Base-by-base conservation (phyloP, 306 rosid species). In the Ochetophila trinervis region DNA sequence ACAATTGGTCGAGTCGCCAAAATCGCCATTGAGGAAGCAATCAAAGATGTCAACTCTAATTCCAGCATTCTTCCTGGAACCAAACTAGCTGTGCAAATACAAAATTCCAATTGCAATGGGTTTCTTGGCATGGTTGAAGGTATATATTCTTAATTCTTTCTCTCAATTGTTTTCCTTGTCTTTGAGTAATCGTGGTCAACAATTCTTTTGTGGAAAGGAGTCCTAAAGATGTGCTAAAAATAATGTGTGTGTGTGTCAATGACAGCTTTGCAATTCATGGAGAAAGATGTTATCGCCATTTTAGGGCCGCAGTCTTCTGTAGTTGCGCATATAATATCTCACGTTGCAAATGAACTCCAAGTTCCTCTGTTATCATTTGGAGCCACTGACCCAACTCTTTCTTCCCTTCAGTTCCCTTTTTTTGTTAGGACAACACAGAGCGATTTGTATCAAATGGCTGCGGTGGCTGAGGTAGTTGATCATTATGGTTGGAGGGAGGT, bases 271-370 rank as follows among this genome's bases (percentile, higher is more conserved):
- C 80, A 87, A 68, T 82, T 90, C 68, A 90, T 94, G 97, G 96
- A 88, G 90, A 88, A 81, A 50, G 87, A 86, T 72, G 82, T 69
- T 3, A 49, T 88, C 6, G 97, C 96, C 67, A 81, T 90, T 64
- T 73, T 94, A 54, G 97, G 99, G 8, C 99, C 99, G 2, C 99
- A 94, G 74, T 90, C 99, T 61, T 94, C 99, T 59, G 96, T 85
- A 5, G 91, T 86, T 76, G 93, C 97, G 3, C 99, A 90, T 79
- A 80, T 86, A 67, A 71, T 87, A 68, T 86, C 96, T 62, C 91
- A 94, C 66, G 81, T 94, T 35, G 95, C 96, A n/a, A 85, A 80
- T 69, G 99, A 90, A 71, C 95, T 94, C 60, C 77, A 76, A 63
- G 95, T 90, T 64, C 99, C 97, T 68, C 60, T 90, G 8, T 63